Base-by-base conservation (phyloP, 352 stramenopile genomes). In the Aphanomyces cochlioides region DNA sequence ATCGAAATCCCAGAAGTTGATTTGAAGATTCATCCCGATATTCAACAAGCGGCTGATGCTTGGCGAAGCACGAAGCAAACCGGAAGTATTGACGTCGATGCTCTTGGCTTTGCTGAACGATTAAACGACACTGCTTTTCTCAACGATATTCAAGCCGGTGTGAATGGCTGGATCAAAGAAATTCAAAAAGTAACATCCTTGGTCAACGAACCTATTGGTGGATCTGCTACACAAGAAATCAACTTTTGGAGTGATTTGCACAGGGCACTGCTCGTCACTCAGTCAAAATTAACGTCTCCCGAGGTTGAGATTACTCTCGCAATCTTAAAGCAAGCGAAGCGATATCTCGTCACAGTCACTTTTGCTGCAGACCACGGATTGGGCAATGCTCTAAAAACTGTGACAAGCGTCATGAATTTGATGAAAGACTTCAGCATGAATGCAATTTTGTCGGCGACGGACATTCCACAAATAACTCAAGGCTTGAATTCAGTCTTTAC, bases 151-250 rank as follows among this genome's bases (percentile, higher is more conserved):
- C 88, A 96, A 69, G 85, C 79, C 43, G 85, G 87, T 39, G 90
- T 97, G n/a, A 96, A 94, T 77, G 91, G 93, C 60, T 98, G 93
- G 93, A 96, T 97, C 71, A 97, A 96, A 73, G 93, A 98, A 73
- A 98, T 98, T 53, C 92, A 97, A 72, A 97, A 97, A 78, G 90
- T 98, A 47, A 97, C 90, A 12, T 79, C 84, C 8, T 79, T 98
- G 3, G 84, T 95, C 36, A 87, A 79, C 54, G 88, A 96, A 57
- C 87, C 88, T n/a, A 71, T 96, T n/a, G 79, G 86, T 15, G 90
- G 90, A 17, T 95, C 85, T 12, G 81, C 89, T 12, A 92, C 95
- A 66, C 92, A 98, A 71, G 95, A 98, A 73, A 95, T 98, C 53
- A 96, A 98, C 74, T 98, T 98, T 74, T 98, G 95, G 95, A 90